These are phyloP conservation scores for Cucumis cinereus DNA, from an alignment of 306 rosid species.

Conservation along the genomic window DNA sequence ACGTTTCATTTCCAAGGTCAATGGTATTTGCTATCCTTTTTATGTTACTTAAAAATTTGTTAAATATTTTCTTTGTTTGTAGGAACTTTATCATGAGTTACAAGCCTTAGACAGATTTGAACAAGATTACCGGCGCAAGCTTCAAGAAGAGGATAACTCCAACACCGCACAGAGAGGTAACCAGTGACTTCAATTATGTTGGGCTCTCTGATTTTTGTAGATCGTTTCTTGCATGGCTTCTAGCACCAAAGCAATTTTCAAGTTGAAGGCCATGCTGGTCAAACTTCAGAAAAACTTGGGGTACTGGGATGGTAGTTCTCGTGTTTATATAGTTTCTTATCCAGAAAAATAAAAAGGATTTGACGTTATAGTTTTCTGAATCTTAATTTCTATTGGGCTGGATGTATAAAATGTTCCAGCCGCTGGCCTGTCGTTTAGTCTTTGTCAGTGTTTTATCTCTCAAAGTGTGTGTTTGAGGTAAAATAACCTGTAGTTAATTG, in stretches of 20 bases:
- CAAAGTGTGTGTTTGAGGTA: not conserved
- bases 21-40: not conserved
- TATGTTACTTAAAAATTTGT: constrained; percentile 10
- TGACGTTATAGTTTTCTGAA: not conserved
- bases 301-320: not conserved
- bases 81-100: constrained; percentile 95
- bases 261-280: not conserved
- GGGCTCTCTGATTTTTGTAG: not conserved
- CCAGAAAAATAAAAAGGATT: not conserved
- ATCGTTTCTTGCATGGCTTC: not conserved
- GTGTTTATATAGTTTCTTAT: not conserved
- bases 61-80: constrained; percentile 14
- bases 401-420: not conserved
- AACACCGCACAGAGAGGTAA: constrained; percentile 78
- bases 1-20: not conserved
- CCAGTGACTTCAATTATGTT: constrained; percentile 11
- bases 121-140: constrained; percentile 85
- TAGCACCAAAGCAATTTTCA: not conserved
- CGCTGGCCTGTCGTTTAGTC: not conserved
- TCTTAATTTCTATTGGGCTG: not conserved
- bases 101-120: constrained; percentile 95
- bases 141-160: constrained; percentile 88
- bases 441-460: not conserved
- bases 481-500: not conserved
- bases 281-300: not conserved